Evolutionary conservation across 352 stramenopile genomes (phyloP), one percentile per base, ranked within the genome.

Genomic region (Pythium sukuiense): DNA sequence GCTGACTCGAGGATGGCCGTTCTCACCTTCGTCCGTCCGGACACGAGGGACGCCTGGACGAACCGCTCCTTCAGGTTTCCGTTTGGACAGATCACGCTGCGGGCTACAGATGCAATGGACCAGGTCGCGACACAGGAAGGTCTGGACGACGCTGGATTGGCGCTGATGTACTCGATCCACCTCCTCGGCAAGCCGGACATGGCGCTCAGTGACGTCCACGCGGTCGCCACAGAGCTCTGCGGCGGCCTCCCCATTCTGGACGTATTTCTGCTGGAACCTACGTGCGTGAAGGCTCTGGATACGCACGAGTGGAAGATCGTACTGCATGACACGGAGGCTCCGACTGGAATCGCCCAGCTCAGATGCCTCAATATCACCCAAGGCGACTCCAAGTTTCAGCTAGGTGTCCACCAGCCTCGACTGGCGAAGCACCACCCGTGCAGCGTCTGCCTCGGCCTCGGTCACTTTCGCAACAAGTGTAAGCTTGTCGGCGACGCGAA

Each of bases 61-160:
- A 3, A 45, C 13, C 3, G 54, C 1, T 2, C 24, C 20, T 55
- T 66, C 52, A 46, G 55, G 2, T 55, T 66, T 16, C 60, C 60
- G 2, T 55, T 59, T 13, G 60, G 60, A 1, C 39, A 29, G 16
- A 45, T 66, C 24, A 53, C 27, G 16, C 60, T 66, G 33, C 32
- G 41, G 0, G 60, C 49, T n/a, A n/a, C n/a, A n/a, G n/a, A n/a
- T n/a, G n/a, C n/a, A n/a, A n/a, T n/a, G n/a, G n/a, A 52, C 55
- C 3, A 35, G 52, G 35, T n/a, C 9, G 9, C 13, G 16, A 30
- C n/a, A 46, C 53, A 59, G 46, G n/a, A 3, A 1, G 55, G 55
- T 1, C 16, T 52, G 2, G 55, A 61, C 20, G 37, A 2, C 20
- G 3, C 55, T 14, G n/a, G 20, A 2, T 6, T 61, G 16, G 4